Conservation (phyloP, 1,139 yeast genomes). For the Yamadazyma oceani region DNA sequence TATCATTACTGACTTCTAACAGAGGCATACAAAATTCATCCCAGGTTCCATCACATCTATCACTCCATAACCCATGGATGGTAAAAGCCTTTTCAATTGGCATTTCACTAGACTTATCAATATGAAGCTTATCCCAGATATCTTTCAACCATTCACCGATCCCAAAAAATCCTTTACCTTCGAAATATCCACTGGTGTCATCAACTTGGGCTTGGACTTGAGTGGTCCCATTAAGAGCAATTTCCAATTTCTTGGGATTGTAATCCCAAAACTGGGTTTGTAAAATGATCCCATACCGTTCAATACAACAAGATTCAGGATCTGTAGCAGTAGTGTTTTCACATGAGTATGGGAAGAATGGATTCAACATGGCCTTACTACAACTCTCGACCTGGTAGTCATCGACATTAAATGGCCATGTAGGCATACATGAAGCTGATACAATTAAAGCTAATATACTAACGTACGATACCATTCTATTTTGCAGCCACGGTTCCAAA, state of each 20-base stretch:
- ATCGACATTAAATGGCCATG: constrained; percentile 1
- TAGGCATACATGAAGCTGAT: constrained; percentile 4
- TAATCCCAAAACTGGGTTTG: constrained; percentile 46
- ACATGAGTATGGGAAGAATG: constrained; percentile 24
- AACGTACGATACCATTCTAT: constrained; percentile 7
- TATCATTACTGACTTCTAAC: constrained; percentile 27
- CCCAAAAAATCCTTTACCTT: constrained; percentile 12
- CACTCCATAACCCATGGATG: constrained; percentile 45
- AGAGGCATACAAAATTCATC: constrained; percentile 32
- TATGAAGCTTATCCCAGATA: constrained; percentile 3
- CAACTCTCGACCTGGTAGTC: constrained; percentile 8
- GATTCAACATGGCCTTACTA: constrained; percentile 7
- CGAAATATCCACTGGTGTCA: constrained; percentile 1
- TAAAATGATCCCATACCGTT: constrained; percentile 35
- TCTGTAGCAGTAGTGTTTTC: constrained; percentile 24
- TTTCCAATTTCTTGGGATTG: constrained; percentile 23
- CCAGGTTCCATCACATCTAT: constrained; percentile 38
- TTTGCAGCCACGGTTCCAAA: too few relatives aligned
- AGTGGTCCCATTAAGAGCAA: constrained; percentile 20
- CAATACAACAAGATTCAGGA: constrained; percentile 34
- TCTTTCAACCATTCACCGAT: constrained; percentile 9
- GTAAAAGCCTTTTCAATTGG: constrained; percentile 29
- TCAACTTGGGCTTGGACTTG: constrained; percentile 10
- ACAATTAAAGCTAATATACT: constrained; percentile 6
- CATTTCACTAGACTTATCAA: constrained; percentile 9